Percentiles rank a stretch among this genome's conserved stretches.
Conservation (phyloP, 2,329 filamentous ascomycete genomes). For the Nothophaeocryptopus gaeumannii region DNA sequence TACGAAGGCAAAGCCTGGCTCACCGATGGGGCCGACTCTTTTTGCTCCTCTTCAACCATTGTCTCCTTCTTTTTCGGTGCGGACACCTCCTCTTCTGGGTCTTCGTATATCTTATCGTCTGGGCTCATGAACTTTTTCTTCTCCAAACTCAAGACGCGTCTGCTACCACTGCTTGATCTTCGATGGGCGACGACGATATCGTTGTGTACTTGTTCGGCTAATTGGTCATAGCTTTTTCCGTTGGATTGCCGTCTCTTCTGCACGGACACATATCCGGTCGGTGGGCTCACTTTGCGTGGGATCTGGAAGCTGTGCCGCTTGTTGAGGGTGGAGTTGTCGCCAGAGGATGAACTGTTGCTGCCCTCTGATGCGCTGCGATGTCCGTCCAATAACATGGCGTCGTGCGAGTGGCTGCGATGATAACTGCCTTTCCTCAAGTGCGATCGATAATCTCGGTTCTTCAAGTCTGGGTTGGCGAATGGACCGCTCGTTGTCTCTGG, state of each 20-base stretch:
- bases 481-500: constrained; percentile 58
- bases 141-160: constrained; percentile 67
- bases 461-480: constrained; percentile 35
- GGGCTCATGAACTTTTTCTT: constrained; percentile 65
- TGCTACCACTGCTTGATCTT: constrained; percentile 61
- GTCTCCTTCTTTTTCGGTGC: constrained; percentile 16
- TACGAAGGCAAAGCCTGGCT: constrained; percentile 37
- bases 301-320: constrained; percentile 18
- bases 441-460: constrained; percentile 54
- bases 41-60: constrained; percentile 1
- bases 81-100: constrained; percentile 58
- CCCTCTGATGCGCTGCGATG: constrained; percentile 19
- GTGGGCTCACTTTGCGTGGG: constrained; percentile 23
- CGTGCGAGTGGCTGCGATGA: constrained; percentile 50
- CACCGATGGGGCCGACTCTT: constrained; percentile 5
- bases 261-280: constrained; percentile 20
- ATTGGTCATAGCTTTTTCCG: constrained; percentile 36
- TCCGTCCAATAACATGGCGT: constrained; percentile 15
- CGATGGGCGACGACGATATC: constrained; percentile 38
- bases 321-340: constrained; percentile 6
- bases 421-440: constrained; percentile 71
- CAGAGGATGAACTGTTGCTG: constrained; percentile 16
- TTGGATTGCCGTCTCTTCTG: constrained; percentile 26
- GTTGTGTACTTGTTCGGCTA: constrained; percentile 35
- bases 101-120: constrained; percentile 83